phyloP scores from a whole-genome alignment of 2,329 filamentous ascomycete species.

The Colletotrichum sp. region DNA sequence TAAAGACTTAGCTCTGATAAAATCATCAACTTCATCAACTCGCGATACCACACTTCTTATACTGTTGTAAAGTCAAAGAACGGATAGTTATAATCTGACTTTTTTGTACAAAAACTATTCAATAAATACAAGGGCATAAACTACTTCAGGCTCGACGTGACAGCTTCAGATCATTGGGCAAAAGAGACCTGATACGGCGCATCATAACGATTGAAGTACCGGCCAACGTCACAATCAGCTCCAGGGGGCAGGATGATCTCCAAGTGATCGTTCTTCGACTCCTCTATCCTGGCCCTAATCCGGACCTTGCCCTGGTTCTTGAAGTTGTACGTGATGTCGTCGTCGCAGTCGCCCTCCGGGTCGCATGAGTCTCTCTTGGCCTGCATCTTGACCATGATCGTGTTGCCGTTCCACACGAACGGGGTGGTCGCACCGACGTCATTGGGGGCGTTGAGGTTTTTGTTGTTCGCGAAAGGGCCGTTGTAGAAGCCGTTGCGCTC shows the following conservation, averaged over 20 bases:
- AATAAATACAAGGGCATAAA: not conserved
- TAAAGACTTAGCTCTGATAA: not conserved
- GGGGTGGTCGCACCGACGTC: not conserved
- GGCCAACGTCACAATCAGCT: not conserved
- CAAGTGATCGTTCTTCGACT: not conserved
- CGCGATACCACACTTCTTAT: rapidly evolving
- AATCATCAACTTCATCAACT: not conserved
- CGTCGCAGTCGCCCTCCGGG: not conserved
- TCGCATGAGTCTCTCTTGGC: not conserved
- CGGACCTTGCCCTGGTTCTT: not conserved
- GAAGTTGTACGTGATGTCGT: not conserved
- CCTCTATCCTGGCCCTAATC: not conserved
- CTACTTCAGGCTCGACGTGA: not conserved
- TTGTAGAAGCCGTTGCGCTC: not conserved
- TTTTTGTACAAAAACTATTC: not conserved
- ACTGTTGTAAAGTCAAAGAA: rapidly evolving
- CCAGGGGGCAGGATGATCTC: not conserved
- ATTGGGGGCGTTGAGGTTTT: not conserved
- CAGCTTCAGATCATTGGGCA: not conserved
- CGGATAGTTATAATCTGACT: rapidly evolving
- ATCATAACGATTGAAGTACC: not conserved
- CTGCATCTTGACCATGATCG: not conserved
- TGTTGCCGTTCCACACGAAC: not conserved
- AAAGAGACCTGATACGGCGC: not conserved
- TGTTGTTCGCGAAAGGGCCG: not conserved